Evolutionary conservation across 2,329 filamentous ascomycete genomes (phyloP).

Genomic region (Helicocarpus griseus): DNA sequence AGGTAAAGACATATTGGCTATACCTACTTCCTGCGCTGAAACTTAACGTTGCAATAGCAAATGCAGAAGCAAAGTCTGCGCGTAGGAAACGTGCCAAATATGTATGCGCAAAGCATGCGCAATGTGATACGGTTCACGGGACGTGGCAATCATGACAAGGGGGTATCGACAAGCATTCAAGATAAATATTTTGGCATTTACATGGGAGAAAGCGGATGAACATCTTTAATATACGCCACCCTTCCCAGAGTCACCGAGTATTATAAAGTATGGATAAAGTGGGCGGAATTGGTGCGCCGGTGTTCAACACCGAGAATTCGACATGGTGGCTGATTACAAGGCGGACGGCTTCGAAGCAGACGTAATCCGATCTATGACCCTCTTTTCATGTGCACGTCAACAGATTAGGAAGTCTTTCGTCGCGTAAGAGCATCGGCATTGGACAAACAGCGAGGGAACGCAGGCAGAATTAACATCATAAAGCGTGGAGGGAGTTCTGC

Average conservation of each 20-base stretch:
- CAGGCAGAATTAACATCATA: not conserved
- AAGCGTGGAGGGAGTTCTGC: no score
- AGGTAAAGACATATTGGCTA: not conserved
- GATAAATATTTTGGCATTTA: no score
- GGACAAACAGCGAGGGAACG: not conserved
- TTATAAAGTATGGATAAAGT: no score
- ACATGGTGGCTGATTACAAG: not conserved
- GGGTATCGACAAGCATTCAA: not conserved
- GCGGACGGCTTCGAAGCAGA: not conserved
- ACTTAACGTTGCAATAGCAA: not conserved
- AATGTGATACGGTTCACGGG: not conserved
- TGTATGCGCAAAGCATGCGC: not conserved
- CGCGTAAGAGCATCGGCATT: not conserved
- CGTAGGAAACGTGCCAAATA: not conserved
- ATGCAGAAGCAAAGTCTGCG: not conserved
- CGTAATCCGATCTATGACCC: not conserved
- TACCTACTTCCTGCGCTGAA: not conserved
- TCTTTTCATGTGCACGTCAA: not conserved
- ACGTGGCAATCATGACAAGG: not conserved
- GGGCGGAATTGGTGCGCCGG: not conserved
- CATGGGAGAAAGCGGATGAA: not conserved
- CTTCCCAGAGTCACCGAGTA: not conserved
- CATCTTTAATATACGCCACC: not conserved
- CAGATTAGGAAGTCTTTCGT: not conserved
- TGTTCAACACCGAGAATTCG: not conserved